A percentile compares a stretch with the other conserved stretches of the same genome.
Evolutionary conservation across 2,329 filamentous ascomycete species (phyloP).

Genomic region (Amauroascus niger): DNA sequence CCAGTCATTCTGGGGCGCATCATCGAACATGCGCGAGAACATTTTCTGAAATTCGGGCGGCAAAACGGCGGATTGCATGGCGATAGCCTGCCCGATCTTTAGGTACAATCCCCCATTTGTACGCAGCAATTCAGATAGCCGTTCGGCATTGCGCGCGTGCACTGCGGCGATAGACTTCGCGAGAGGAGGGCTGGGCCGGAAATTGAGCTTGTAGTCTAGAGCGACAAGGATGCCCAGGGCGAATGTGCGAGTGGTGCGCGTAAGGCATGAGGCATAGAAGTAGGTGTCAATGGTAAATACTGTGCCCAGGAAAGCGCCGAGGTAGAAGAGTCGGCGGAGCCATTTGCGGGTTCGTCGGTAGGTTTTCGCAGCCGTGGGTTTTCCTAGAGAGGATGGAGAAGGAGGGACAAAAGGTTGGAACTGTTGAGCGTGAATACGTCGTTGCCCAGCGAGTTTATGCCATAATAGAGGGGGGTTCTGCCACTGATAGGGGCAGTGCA

Average conservation of each 20-base stretch:
- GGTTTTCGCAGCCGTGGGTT: conserved; percentile 58
- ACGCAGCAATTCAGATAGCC: conserved; percentile 69
- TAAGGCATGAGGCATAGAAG: conserved; percentile 68
- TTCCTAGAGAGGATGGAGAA: conserved; percentile 66
- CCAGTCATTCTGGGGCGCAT: conserved; percentile 90
- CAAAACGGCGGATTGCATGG: conserved; percentile 91
- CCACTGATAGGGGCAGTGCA: neutral
- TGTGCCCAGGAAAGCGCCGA: conserved; percentile 50
- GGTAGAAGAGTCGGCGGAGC: conserved; percentile 60
- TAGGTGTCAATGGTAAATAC: conserved; percentile 61
- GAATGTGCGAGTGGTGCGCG: conserved; percentile 73
- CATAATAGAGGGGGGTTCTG: neutral
- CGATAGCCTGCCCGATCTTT: conserved; percentile 96
- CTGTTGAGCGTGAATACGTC: conserved; percentile 10
- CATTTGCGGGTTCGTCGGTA: conserved; percentile 64
- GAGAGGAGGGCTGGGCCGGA: conserved; percentile 65
- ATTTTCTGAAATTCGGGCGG: conserved; percentile 93
- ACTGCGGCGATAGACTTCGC: conserved; percentile 66
- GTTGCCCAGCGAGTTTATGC: neutral
- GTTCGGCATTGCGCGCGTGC: conserved; percentile 73
- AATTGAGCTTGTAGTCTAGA: conserved; percentile 94
- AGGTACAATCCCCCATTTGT: conserved; percentile 87
- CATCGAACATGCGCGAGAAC: conserved; percentile 95
- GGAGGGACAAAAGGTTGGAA: conserved; percentile 57
- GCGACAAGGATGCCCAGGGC: conserved; percentile 68